These are phyloP conservation scores for Aspergillus ibericus DNA, from an alignment of 2,329 filamentous ascomycete species.

Conservation along the genomic window DNA sequence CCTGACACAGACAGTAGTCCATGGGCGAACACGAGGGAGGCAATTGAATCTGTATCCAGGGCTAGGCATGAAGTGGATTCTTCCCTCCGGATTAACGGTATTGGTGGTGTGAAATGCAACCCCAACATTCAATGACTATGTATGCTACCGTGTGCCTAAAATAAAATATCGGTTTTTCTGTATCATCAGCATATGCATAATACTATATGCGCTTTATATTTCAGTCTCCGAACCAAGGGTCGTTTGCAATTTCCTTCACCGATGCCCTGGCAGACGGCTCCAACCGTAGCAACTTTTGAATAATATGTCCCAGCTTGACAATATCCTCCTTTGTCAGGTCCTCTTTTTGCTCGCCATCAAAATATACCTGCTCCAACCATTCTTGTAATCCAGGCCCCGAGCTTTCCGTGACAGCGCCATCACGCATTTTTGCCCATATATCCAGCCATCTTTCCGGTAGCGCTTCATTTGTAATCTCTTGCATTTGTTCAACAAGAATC, in stretches of 20 bases:
- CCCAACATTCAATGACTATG: no score
- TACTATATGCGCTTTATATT: not conserved
- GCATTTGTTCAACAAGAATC: conserved; percentile 39
- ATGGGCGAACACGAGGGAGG: no score
- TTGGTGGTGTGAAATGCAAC: no score
- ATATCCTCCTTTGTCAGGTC: conserved; percentile 28
- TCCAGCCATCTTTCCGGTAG: conserved; percentile 38
- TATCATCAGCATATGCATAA: no score
- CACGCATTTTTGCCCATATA: conserved; percentile 29
- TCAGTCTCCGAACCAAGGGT: conserved; percentile 25
- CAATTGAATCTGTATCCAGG: no score
- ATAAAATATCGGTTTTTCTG: no score
- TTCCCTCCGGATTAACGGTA: no score
- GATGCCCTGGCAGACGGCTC: conserved; percentile 29
- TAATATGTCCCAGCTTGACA: conserved; percentile 22
- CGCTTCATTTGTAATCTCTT: conserved; percentile 34
- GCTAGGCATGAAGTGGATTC: no score
- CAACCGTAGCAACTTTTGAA: conserved; percentile 25
- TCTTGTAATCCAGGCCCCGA: conserved; percentile 29
- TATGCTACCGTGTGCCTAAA: no score
- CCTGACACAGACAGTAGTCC: no score
- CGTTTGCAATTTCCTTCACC: conserved; percentile 24
- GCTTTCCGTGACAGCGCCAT: conserved; percentile 13
- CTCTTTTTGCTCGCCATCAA: conserved; percentile 28
- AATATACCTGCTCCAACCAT: conserved; percentile 43